Evolutionary conservation across 495 filamentous ascomycete species (phyloP).

Genomic region (Xylaria intraflava): DNA sequence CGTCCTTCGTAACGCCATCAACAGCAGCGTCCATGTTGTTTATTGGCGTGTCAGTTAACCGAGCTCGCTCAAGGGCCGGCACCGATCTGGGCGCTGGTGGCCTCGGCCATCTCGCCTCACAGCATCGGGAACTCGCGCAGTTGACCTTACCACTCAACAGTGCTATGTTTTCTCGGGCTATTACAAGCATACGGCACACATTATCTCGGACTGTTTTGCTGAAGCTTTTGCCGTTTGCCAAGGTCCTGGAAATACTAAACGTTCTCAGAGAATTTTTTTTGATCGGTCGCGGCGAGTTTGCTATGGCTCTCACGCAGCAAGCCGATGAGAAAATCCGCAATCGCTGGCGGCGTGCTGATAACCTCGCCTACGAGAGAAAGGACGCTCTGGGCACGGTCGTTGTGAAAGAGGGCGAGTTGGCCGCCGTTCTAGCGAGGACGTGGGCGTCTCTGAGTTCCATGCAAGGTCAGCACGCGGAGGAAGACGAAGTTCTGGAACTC

Average conservation of each 20-base stretch:
- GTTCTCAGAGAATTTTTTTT: slow-evolving; percentile 83
- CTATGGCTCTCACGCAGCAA: slow-evolving; percentile 73
- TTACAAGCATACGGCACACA: slow-evolving; percentile 70
- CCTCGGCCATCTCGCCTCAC: slow-evolving; percentile 55
- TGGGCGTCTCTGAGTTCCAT: slow-evolving; percentile 72
- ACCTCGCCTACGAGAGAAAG: slow-evolving; percentile 47
- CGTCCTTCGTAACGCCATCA: slow-evolving; percentile 66
- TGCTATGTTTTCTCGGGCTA: slow-evolving; percentile 58
- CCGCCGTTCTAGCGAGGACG: slow-evolving; percentile 61
- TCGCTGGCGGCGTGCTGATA: slow-evolving; percentile 49
- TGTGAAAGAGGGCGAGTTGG: slow-evolving; percentile 83
- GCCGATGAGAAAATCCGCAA: slow-evolving; percentile 66
- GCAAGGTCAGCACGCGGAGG: slow-evolving; percentile 62
- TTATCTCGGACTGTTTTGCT: slow-evolving; percentile 76
- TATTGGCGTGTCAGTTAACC: slow-evolving; percentile 81
- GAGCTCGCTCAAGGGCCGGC: slow-evolving; percentile 53
- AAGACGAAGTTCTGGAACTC: slow-evolving; percentile 71
- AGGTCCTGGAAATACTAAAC: slow-evolving; percentile 67
- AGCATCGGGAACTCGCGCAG: slow-evolving; percentile 64
- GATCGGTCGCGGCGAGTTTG: slow-evolving; percentile 84
- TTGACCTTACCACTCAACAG: slow-evolving; percentile 67
- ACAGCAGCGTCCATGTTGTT: slow-evolving; percentile 83
- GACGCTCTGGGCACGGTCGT: slow-evolving; percentile 48
- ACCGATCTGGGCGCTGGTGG: slow-evolving; percentile 52
- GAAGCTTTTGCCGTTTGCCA: slow-evolving; percentile 66